Percentiles rank a stretch among this genome's conserved stretches.
phyloP scores from a whole-genome alignment of 2,329 filamentous ascomycete species.

The Fusarium cyanostomum region DNA sequence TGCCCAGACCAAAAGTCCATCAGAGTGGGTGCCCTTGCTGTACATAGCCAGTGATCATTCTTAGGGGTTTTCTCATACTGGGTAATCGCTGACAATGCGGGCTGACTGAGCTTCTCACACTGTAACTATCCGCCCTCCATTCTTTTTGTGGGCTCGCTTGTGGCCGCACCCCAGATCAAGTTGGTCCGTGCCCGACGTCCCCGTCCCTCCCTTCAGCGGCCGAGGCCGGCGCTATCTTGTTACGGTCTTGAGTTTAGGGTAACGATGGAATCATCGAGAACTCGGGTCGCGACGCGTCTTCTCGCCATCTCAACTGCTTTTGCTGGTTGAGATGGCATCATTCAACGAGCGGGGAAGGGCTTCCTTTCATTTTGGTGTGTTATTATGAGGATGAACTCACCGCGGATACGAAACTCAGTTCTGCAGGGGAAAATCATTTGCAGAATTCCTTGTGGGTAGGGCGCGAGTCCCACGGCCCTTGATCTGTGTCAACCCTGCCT shows the following conservation, averaged over 20 bases:
- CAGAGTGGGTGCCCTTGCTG: too few species aligned
- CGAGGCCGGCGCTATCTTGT: not conserved
- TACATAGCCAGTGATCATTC: too few species aligned
- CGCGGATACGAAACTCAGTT: too few species aligned
- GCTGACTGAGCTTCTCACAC: slow-evolving; percentile 1
- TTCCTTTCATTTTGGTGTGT: too few species aligned
- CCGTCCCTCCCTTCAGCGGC: slow-evolving; percentile 20
- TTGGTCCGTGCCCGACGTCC: slow-evolving; percentile 33
- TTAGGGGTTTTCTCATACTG: not conserved
- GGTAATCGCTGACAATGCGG: slow-evolving; percentile 9
- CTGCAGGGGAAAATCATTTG: too few species aligned
- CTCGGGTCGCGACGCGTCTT: not conserved
- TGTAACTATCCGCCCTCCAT: slow-evolving; percentile 1
- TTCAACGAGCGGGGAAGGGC: too few species aligned
- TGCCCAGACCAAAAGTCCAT: too few species aligned
- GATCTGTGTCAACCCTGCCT: slow-evolving; percentile 12
- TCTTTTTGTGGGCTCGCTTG: slow-evolving; percentile 40
- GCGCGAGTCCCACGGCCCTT: slow-evolving; percentile 16
- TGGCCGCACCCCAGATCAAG: slow-evolving; percentile 20
- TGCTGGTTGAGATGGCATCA: too few species aligned
- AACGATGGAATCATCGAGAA: not conserved
- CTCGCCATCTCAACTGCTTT: too few species aligned
- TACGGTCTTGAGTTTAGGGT: slow-evolving; percentile 1
- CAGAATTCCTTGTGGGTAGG: slow-evolving; percentile 14
- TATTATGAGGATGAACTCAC: too few species aligned